Conservation (phyloP, 148 eudicot genomes). For the Rhododendron molle region DNA sequence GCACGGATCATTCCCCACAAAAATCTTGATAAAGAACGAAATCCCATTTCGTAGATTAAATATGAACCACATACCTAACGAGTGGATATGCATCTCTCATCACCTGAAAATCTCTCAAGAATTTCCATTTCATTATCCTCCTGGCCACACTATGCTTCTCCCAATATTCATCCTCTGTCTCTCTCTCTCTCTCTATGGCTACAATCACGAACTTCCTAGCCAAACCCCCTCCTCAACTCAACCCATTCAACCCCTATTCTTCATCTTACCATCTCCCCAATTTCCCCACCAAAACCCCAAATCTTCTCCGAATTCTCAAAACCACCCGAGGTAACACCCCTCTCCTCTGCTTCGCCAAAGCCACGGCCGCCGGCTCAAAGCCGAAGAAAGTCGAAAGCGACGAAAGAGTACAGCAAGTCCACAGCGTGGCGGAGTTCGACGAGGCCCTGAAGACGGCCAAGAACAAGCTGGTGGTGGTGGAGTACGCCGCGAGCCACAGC, state of each 20-base stretch:
- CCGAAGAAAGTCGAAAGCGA: slow-evolving; percentile 14
- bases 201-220: slow-evolving; percentile 40
- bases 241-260: slow-evolving; percentile 10
- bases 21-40: not conserved
- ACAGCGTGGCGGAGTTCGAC: slow-evolving; percentile 67
- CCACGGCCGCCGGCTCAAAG: slow-evolving; percentile 18
- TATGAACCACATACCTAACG: slow-evolving; percentile 21
- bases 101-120: not conserved
- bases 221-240: slow-evolving; percentile 29
- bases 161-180: not conserved
- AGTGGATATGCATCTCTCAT: slow-evolving; percentile 24
- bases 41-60: not conserved
- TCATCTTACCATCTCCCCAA: not conserved
- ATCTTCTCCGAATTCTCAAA: not conserved
- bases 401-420: slow-evolving; percentile 58
- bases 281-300: slow-evolving; percentile 8
- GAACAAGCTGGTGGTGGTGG: slow-evolving; percentile 76
- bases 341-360: not conserved
- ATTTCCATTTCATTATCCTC: not conserved
- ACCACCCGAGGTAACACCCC: not conserved
- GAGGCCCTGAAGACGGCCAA: slow-evolving; percentile 55
- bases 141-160: not conserved
- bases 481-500: slow-evolving; percentile 58
- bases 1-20: not conserved
- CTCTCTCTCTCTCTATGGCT: slow-evolving; percentile 20